Percentiles rank a stretch among this genome's conserved stretches.
These are phyloP conservation scores for Entomortierella beljakovae DNA, from an alignment of 192 early-diverging fungal genomes.

Conservation along the genomic window DNA sequence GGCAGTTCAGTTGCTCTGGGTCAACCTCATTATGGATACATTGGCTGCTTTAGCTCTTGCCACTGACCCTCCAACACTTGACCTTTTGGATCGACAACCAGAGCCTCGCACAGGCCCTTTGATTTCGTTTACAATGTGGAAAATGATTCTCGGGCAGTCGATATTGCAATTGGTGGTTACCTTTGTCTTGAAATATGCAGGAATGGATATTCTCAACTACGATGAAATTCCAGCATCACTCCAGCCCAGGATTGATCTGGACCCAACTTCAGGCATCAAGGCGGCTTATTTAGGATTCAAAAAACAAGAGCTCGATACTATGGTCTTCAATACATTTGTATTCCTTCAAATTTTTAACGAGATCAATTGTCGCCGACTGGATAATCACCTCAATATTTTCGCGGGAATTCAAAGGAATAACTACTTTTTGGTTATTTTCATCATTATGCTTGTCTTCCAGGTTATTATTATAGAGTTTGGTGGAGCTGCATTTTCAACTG, in stretches of 20 bases:
- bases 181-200: conserved; percentile 76
- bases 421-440: conserved; percentile 85
- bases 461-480: conserved; percentile 93
- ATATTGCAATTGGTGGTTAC: conserved; percentile 89
- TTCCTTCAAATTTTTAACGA: conserved; percentile 92
- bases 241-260: conserved; percentile 2
- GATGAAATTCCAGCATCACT: conserved; percentile 27
- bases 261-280: conserved; percentile 1
- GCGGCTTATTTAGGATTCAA: conserved; percentile 28
- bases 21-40: conserved; percentile 99
- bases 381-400: conserved; percentile 90
- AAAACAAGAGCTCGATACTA: conserved; percentile 67
- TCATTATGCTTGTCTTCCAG: conserved; percentile 82
- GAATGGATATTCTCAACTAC: conserved; percentile 70
- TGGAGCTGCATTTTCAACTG: conserved; percentile 84
- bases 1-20: conserved; percentile 97
- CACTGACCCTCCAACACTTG: conserved; percentile 90
- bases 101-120: conserved; percentile 84
- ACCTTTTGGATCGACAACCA: conserved; percentile 89
- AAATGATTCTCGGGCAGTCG: conserved; percentile 93
- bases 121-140: conserved; percentile 94
- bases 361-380: conserved; percentile 75
- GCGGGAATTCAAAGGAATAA: conserved; percentile 78
- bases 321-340: conserved; percentile 95
- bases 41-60: conserved; percentile 97